phyloP scores from a whole-genome alignment of 1,284 basidiomycete genomes.

The Tetrapyrgos nigripes region DNA sequence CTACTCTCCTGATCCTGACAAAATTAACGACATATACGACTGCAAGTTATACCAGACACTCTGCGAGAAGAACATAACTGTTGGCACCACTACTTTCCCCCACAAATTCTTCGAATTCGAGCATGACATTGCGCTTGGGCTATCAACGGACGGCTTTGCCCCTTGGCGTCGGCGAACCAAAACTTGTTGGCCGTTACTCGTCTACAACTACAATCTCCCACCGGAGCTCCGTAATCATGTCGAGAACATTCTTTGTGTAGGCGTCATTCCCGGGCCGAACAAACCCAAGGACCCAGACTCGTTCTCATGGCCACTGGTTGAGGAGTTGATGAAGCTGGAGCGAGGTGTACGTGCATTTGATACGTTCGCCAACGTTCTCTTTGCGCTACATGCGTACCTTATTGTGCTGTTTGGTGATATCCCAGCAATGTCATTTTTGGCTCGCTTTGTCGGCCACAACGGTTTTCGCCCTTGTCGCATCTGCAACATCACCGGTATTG shows the following conservation, averaged over 20 bases:
- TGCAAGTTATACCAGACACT: too few relatives aligned
- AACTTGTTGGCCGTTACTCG: constrained; percentile 49
- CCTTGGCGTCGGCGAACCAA: constrained; percentile 42
- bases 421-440: too few relatives aligned
- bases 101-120: constrained; percentile 33
- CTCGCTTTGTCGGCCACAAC: too few relatives aligned
- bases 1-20: constrained; percentile 16
- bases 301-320: too few relatives aligned
- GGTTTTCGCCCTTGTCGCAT: too few relatives aligned
- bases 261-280: too few relatives aligned
- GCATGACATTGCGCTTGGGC: constrained; percentile 39
- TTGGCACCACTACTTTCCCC: constrained; percentile 20
- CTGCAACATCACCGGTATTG: too few relatives aligned
- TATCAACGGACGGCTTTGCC: constrained; percentile 43
- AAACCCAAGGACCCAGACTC: too few relatives aligned
- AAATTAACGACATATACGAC: constrained; percentile 40
- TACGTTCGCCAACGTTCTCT: constrained; percentile 24
- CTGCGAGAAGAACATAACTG: constrained; percentile 16
- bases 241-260: too few relatives aligned
- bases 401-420: constrained; percentile 52
- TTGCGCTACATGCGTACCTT: constrained; percentile 44
- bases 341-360: constrained; percentile 44
- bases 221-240: too few relatives aligned
- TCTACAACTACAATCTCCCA: too few relatives aligned
- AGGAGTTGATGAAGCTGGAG: constrained; percentile 43